These are phyloP conservation scores for Neurospora intermedia DNA, from an alignment of 495 filamentous ascomycete genomes.

Conservation along the genomic window DNA sequence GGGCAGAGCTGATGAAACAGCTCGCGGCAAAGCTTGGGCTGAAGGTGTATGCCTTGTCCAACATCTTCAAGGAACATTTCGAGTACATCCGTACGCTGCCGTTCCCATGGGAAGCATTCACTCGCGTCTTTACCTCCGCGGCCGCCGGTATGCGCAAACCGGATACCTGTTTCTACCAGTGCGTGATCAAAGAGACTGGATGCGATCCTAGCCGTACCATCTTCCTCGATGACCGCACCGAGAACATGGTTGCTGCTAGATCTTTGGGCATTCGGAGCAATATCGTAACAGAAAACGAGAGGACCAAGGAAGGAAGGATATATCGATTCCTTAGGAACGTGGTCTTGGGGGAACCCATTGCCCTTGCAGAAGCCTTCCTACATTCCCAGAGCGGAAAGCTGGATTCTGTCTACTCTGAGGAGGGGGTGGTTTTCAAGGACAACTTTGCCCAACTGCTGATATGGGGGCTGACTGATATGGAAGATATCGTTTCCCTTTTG, in stretches of 20 bases:
- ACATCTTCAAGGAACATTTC: slow-evolving; percentile 14
- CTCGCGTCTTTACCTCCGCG: slow-evolving; percentile 8
- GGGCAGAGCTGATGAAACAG: not conserved
- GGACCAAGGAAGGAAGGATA: not conserved
- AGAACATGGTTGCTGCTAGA: slow-evolving; percentile 16
- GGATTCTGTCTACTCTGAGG: slow-evolving; percentile 2
- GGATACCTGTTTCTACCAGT: slow-evolving; percentile 16
- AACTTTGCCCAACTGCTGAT: slow-evolving; percentile 17
- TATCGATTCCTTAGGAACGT: not conserved
- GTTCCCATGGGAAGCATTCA: slow-evolving; percentile 16
- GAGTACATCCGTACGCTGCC: not conserved
- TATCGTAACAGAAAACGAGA: not conserved
- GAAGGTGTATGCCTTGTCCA: not conserved
- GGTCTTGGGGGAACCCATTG: not conserved
- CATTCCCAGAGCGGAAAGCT: slow-evolving; percentile 1
- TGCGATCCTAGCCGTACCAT: slow-evolving; percentile 8
- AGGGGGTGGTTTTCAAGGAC: slow-evolving; percentile 6
- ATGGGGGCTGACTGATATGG: slow-evolving; percentile 12
- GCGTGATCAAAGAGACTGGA: slow-evolving; percentile 10
- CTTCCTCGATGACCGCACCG: slow-evolving; percentile 13
- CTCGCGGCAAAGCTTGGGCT: not conserved
- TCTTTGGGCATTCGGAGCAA: slow-evolving; percentile 11
- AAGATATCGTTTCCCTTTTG: slow-evolving; percentile 8
- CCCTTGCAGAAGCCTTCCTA: not conserved
- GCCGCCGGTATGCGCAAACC: slow-evolving; percentile 18